Conservation (phyloP, 768 basidiomycete genomes). For the Mycena chlorophos region DNA sequence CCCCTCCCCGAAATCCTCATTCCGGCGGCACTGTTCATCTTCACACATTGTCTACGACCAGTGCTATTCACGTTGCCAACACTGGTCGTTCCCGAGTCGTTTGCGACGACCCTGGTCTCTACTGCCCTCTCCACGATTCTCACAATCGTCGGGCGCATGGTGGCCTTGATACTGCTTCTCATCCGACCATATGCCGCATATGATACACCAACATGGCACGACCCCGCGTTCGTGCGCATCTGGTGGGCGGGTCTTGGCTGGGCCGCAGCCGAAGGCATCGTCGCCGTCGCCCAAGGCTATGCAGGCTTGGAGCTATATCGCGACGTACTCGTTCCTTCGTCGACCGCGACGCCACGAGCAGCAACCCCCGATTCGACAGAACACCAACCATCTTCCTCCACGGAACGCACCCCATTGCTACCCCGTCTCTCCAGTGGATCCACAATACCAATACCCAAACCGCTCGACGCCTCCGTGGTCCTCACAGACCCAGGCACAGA, state of each 20-base stretch:
- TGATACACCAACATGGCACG: conserved; percentile 52
- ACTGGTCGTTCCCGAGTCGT: conserved; percentile 28
- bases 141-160: conserved; percentile 54
- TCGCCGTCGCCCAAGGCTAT: conserved; percentile 71
- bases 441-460: background rate
- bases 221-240: conserved; percentile 60
- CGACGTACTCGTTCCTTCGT: conserved; percentile 58
- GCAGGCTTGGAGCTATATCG: conserved; percentile 64
- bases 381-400: background rate
- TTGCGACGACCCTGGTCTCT: conserved; percentile 37
- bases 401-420: conserved; percentile 21
- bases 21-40: conserved; percentile 60
- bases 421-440: background rate
- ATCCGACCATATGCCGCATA: conserved; percentile 45
- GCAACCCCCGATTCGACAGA: conserved; percentile 32
- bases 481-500: conserved; percentile 23
- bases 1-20: conserved; percentile 67
- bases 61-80: conserved; percentile 45
- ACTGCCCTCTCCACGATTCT: conserved; percentile 50
- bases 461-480: background rate
- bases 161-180: conserved; percentile 53
- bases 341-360: conserved; percentile 38
- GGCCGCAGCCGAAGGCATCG: conserved; percentile 67
- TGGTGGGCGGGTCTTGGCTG: conserved; percentile 82
- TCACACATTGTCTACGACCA: conserved; percentile 53